Percentiles rank a stretch among this genome's conserved stretches.
Evolutionary conservation across 2,329 filamentous ascomycete species (phyloP).

Genomic region (Aspergillus bombycis): DNA sequence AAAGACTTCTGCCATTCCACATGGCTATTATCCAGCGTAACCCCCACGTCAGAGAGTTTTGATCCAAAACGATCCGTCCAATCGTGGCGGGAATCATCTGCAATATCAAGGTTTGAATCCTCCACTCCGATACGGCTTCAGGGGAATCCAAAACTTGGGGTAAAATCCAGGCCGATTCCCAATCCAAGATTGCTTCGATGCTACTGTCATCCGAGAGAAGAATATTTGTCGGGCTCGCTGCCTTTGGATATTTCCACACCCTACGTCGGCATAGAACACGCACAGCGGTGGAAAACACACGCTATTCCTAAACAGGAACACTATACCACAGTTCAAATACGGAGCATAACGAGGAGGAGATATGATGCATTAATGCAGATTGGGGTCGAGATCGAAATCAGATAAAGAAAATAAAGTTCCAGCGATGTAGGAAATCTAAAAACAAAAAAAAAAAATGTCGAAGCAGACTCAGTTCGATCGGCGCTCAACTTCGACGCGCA

Average conservation of each 20-base stretch:
- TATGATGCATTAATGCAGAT: not conserved
- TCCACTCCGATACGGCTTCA: constrained; percentile 8
- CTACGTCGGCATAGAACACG: too few species aligned
- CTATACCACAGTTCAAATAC: not conserved
- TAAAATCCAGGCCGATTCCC: constrained; percentile 16
- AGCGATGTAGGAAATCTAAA: not conserved
- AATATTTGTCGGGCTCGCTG: constrained; percentile 11
- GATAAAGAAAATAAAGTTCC: not conserved
- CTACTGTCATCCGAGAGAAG: constrained; percentile 9
- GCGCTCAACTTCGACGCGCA: not conserved
- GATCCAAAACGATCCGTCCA: not conserved
- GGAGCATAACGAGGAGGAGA: not conserved
- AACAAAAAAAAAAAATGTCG: too few species aligned
- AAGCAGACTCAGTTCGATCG: not conserved
- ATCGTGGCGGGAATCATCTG: not conserved
- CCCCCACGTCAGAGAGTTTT: not conserved
- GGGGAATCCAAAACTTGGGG: constrained; percentile 13
- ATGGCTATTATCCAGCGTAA: not conserved
- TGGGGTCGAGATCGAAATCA: not conserved
- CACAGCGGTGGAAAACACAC: too few species aligned
- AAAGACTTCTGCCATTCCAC: not conserved
- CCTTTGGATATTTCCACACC: too few species aligned
- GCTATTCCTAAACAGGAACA: too few species aligned
- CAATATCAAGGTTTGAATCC: constrained; percentile 3
- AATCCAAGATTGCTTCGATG: constrained; percentile 13